phyloP scores from a whole-genome alignment of 768 basidiomycete species.

The Daedalea quercina region DNA sequence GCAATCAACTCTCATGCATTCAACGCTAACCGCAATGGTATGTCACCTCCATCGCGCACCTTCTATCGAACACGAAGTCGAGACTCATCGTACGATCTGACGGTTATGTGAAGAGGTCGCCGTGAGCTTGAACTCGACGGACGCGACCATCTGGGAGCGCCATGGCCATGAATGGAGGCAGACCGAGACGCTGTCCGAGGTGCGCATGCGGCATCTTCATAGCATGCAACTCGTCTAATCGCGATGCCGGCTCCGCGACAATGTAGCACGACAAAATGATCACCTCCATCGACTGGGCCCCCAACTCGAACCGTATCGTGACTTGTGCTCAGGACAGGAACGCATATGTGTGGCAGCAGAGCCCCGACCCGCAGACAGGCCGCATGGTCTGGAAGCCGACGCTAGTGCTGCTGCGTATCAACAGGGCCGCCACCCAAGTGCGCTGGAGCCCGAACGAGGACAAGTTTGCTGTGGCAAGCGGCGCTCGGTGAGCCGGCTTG shows the following conservation, averaged over 20 bases:
- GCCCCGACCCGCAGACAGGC: slow-evolving; percentile 66
- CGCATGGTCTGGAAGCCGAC: slow-evolving; percentile 87
- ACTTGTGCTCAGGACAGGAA: slow-evolving; percentile 99
- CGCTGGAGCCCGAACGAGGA: slow-evolving; percentile 97
- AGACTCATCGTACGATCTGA: not conserved
- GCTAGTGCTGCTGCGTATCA: slow-evolving; percentile 90
- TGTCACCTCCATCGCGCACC: slow-evolving; percentile 25
- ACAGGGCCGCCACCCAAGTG: slow-evolving; percentile 91
- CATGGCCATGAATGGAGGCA: slow-evolving; percentile 62
- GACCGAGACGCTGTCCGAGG: slow-evolving; percentile 82
- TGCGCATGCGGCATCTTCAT: slow-evolving; percentile 24
- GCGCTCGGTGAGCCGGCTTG: slow-evolving; percentile 64
- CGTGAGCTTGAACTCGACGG: slow-evolving; percentile 85
- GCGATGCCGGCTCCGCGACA: not conserved
- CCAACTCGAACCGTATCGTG: slow-evolving; percentile 92
- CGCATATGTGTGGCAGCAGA: slow-evolving; percentile 96
- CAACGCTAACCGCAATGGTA: slow-evolving; percentile 82
- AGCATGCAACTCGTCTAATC: not conserved
- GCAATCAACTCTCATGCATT: slow-evolving; percentile 90
- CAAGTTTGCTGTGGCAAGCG: slow-evolving; percentile 97
- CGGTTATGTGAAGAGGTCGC: slow-evolving; percentile 64
- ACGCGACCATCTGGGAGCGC: slow-evolving; percentile 73
- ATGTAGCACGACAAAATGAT: slow-evolving; percentile 92
- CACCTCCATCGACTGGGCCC: slow-evolving; percentile 99
- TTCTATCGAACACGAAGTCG: not conserved